Conservation (phyloP, 345 rosid genomes). For the Dipteronia dyeriana region DNA sequence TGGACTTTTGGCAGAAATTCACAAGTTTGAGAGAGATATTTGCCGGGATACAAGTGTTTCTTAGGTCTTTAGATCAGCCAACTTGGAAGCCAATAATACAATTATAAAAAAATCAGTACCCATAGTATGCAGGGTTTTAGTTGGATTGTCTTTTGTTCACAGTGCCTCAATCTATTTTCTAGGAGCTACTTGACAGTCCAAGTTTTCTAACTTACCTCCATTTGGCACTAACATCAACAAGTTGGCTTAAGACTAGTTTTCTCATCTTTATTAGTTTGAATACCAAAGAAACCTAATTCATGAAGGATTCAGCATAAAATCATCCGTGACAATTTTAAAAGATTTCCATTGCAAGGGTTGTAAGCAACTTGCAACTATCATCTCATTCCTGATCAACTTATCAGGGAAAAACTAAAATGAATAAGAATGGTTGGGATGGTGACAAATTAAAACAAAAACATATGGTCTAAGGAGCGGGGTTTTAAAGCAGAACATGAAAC, state of each 20-base stretch:
- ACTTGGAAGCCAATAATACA: background rate
- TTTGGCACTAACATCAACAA: background rate
- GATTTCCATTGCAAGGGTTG: background rate
- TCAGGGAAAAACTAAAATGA: background rate
- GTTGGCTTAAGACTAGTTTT: background rate
- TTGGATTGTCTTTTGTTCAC: background rate
- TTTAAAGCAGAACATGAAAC: background rate
- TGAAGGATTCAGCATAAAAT: background rate
- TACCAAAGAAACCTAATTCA: background rate
- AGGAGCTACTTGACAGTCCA: background rate
- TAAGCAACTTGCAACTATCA: background rate
- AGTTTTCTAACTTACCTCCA: background rate
- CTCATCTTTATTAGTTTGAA: background rate
- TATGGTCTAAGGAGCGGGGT: background rate
- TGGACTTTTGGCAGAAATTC: background rate
- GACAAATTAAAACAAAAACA: background rate
- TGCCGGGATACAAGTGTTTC: background rate
- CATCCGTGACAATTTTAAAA: background rate
- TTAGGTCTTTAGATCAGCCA: too few relatives aligned
- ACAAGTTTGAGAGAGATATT: background rate
- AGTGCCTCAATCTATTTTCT: background rate
- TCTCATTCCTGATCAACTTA: background rate
- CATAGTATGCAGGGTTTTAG: background rate
- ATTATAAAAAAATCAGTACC: background rate
- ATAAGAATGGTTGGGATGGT: background rate